phyloP scores from a whole-genome alignment of 768 basidiomycete genomes.

The Lentinula aciculospora region DNA sequence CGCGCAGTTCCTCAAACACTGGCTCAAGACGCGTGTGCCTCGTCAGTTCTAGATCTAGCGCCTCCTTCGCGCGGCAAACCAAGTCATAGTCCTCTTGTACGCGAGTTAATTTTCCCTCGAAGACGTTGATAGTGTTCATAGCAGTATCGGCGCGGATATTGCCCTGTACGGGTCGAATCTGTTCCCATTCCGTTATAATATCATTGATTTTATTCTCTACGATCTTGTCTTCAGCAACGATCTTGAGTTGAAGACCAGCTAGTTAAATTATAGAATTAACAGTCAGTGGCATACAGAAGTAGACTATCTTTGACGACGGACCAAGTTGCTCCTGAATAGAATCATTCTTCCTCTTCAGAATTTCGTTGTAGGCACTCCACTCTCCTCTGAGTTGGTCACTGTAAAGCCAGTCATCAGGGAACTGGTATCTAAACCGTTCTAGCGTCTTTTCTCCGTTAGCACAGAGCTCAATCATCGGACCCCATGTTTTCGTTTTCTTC shows the following conservation, averaged over 20 bases:
- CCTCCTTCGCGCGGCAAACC: conserved; percentile 94
- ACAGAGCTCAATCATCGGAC: conserved; percentile 92
- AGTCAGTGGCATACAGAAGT: not conserved
- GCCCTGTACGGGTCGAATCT: conserved; percentile 93
- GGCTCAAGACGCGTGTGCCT: conserved; percentile 90
- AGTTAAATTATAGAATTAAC: not conserved
- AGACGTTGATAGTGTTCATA: conserved; percentile 93
- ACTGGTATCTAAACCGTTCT: conserved; percentile 95
- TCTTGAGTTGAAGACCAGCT: conserved; percentile 98
- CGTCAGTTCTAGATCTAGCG: conserved; percentile 86
- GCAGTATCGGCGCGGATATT: conserved; percentile 94
- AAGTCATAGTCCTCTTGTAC: conserved; percentile 95
- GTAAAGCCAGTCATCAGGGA: conserved; percentile 96
- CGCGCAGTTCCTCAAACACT: conserved; percentile 90
- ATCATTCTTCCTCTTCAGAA: conserved; percentile 95
- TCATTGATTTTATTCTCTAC: conserved; percentile 94
- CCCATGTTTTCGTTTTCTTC: conserved; percentile 95
- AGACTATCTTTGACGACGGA: conserved; percentile 21
- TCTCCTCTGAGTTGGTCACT: conserved; percentile 96
- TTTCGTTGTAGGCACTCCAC: conserved; percentile 98
- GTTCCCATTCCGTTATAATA: conserved; percentile 89
- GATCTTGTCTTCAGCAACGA: conserved; percentile 99
- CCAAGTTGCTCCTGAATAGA: conserved; percentile 98
- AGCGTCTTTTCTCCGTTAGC: conserved; percentile 95
- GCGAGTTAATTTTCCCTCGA: conserved; percentile 84